Evolutionary conservation across 106 monocot genomes (phyloP).

Genomic region (Gastrodia elata): DNA sequence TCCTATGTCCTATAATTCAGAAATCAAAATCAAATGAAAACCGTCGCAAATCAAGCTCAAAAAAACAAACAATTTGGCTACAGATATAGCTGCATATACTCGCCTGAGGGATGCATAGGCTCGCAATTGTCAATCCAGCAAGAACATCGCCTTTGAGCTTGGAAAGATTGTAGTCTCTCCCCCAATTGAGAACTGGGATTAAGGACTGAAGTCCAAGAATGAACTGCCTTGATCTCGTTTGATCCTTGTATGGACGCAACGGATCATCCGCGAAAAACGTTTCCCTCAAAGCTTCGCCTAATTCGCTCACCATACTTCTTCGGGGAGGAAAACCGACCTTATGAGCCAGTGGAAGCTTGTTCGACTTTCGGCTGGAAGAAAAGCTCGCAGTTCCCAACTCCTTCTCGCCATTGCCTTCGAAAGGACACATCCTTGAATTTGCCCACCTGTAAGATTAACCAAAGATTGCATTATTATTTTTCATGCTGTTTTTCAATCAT

Average conservation of each 20-base stretch:
- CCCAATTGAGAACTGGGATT: conserved; percentile 80
- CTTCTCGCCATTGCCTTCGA: not conserved
- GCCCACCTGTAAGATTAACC: not conserved
- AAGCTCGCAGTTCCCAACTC: conserved; percentile 17
- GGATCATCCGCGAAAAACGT: conserved; percentile 88
- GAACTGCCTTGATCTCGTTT: conserved; percentile 49
- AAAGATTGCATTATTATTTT: not conserved
- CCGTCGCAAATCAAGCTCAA: not conserved
- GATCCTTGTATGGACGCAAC: conserved; percentile 60
- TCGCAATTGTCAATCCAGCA: conserved; percentile 91
- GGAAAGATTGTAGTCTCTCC: conserved; percentile 42
- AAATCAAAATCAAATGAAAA: not conserved
- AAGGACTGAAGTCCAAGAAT: conserved; percentile 45
- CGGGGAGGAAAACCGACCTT: conserved; percentile 54
- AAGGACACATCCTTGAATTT: not conserved
- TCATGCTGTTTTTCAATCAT: conserved; percentile 2
- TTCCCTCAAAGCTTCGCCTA: conserved; percentile 53
- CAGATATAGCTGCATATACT: conserved; percentile 19
- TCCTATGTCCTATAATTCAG: conserved; percentile 16
- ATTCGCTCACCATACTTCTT: conserved; percentile 32
- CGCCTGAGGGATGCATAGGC: conserved; percentile 97
- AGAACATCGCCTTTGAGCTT: conserved; percentile 78
- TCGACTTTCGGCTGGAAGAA: conserved; percentile 5
- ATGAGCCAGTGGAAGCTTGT: conserved; percentile 16
- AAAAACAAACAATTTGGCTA: not conserved